Evolutionary conservation across 108 stramenopile genomes (phyloP), one percentile per base, ranked within the genome.

Genomic region (Stephanodiscus minutulus): DNA sequence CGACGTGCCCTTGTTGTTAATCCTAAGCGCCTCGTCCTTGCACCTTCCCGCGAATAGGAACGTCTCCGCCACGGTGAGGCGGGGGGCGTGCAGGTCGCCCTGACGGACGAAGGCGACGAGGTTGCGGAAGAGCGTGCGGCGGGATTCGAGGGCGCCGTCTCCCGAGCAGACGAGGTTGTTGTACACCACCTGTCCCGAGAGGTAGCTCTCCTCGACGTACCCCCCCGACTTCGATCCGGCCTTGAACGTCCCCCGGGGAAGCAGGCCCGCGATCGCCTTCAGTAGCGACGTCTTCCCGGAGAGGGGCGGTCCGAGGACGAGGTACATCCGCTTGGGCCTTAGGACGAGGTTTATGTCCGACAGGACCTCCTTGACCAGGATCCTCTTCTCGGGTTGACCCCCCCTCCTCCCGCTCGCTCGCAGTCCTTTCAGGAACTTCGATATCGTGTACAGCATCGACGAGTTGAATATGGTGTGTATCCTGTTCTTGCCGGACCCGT

Each of bases 271-370:
- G 35, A 80, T 80, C 4, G 79, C 79, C 36, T 70, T 80, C n/a
- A 80, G 46, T 12, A 80, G 55, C 11, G 79, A 70, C 12, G 71
- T 80, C 36, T 80, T 80, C 1, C 70, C 70, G 12, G 48, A 52
- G 24, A 64, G 64, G 15, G 79, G 79, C 2, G 79, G 79, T 5
- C 79, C 79, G 25, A 84, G 36, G 18, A 84, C 66, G 5, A 84
- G 57, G 68, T 84, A 83, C 74, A 80, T 84, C n/a, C 77, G 72
- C 44, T 71, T 57, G 4, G 83, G 77, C 59, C 73, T 25, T 1
- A 84, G 60, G 49, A 61, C 56, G 31, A 84, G 57, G 52, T 77
- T 77, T 21, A 84, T 56, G 44, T 73, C 44, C 21, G 70, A 50
- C 18, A 84, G 57, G 9, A 84, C 68, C 13, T 44, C 43, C 43